A percentile compares a stretch with the other conserved stretches of the same genome.
These are phyloP conservation scores for Dendrobium officinale DNA, from an alignment of 106 monocot species.

Conservation along the genomic window DNA sequence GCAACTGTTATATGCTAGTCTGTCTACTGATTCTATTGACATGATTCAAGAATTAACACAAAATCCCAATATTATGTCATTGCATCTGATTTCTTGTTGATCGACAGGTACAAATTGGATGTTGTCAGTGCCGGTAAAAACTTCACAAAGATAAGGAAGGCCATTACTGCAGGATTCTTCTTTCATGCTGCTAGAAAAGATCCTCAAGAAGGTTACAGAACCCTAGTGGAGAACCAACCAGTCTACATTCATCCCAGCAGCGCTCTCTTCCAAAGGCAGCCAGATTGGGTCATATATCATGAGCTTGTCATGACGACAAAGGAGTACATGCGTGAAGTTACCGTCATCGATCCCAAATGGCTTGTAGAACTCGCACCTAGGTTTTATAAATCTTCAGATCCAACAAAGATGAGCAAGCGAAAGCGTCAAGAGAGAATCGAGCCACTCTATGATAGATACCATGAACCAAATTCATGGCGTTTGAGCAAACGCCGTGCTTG, in stretches of 20 bases:
- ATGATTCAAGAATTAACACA: no score
- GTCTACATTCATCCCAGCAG: constrained; percentile 96
- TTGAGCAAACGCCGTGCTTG: constrained; percentile 87
- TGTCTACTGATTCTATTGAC: no score
- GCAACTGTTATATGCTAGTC: no score
- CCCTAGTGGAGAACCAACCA: constrained; percentile 89
- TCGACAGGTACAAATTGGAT: constrained; percentile 78
- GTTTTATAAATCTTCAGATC: constrained; percentile 78
- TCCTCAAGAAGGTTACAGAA: constrained; percentile 92
- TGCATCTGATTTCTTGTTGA: background rate
- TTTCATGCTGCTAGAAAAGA: constrained; percentile 89
- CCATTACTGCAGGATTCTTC: constrained; percentile 90
- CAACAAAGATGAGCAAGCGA: constrained; percentile 96
- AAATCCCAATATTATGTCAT: background rate
- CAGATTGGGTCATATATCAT: constrained; percentile 95
- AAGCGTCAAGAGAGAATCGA: constrained; percentile 87
- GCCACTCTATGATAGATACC: constrained; percentile 87
- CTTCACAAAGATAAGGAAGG: constrained; percentile 87
- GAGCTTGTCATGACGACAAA: constrained; percentile 96
- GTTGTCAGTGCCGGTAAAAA: constrained; percentile 79
- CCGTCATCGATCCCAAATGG: constrained; percentile 94
- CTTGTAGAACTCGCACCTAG: constrained; percentile 84
- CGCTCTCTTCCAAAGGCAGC: constrained; percentile 86
- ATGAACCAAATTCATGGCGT: constrained; percentile 98
- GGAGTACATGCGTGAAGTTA: constrained; percentile 96